phyloP scores from a whole-genome alignment of 2,329 filamentous ascomycete genomes.

The Fusarium avenaceum region DNA sequence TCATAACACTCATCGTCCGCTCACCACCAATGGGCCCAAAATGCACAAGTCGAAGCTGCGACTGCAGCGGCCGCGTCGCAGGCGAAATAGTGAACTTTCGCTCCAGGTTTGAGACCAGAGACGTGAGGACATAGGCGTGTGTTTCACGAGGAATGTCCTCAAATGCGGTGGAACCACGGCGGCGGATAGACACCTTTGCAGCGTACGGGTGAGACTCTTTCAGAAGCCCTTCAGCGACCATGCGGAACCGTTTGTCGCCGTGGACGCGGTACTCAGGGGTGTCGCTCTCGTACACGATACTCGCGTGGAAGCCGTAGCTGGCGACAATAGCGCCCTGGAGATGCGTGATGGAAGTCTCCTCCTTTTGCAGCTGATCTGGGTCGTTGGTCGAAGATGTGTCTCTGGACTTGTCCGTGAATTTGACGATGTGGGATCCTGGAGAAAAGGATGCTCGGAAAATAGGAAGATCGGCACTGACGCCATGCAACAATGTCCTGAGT shows the following conservation, averaged over 20 bases:
- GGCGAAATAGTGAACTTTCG: conserved; percentile 87
- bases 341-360: conserved; percentile 54
- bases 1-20: conserved; percentile 83
- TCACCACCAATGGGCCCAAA: conserved; percentile 77
- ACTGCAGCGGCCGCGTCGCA: conserved; percentile 76
- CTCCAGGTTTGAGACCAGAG: conserved; percentile 85
- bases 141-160: conserved; percentile 55
- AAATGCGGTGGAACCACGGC: conserved; percentile 26
- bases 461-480: conserved; percentile 68
- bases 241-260: conserved; percentile 83
- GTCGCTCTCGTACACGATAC: conserved; percentile 91
- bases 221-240: conserved; percentile 85
- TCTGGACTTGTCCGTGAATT: conserved; percentile 49
- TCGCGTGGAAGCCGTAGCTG: conserved; percentile 91
- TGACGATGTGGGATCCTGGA: conserved; percentile 65
- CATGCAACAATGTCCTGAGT: conserved; percentile 71
- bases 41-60: conserved; percentile 77
- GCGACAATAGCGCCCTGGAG: conserved; percentile 85
- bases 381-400: conserved; percentile 7
- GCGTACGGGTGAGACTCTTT: conserved; percentile 64
- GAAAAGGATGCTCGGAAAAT: conserved; percentile 74
- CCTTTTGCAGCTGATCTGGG: conserved; percentile 41
- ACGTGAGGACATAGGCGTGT: conserved; percentile 83
- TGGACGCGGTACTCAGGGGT: conserved; percentile 83
- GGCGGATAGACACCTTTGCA: conserved; percentile 58